Percentiles rank a stretch among this genome's conserved stretches.
phyloP scores from a whole-genome alignment of 2,329 filamentous ascomycete species.

The Nigrograna mackinnonii region DNA sequence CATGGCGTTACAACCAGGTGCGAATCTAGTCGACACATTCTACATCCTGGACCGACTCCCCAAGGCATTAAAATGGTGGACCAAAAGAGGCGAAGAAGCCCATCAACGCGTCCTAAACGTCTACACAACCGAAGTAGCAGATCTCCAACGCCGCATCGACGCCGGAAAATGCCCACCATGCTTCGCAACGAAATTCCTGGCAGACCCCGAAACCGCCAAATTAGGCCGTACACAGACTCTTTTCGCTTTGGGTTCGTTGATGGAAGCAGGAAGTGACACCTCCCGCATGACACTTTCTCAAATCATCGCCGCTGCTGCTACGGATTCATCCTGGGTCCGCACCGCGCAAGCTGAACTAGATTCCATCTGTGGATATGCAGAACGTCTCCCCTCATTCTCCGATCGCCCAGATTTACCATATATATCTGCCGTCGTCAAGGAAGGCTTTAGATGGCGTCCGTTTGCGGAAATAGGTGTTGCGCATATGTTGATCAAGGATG shows the following conservation, averaged over 20 bases:
- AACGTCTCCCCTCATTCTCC: conserved; percentile 15
- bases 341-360: conserved; percentile 20
- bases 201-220: conserved; percentile 29
- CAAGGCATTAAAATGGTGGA: conserved; percentile 32
- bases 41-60: conserved; percentile 34
- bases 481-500: conserved; percentile 18
- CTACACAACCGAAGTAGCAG: conserved; percentile 22
- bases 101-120: conserved; percentile 21
- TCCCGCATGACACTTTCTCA: conserved; percentile 19
- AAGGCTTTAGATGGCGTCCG: conserved; percentile 22
- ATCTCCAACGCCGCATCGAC: conserved; percentile 19
- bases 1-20: conserved; percentile 27
- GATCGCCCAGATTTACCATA: conserved; percentile 16
- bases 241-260: conserved; percentile 30
- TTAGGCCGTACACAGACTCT: conserved; percentile 38
- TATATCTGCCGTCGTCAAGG: conserved; percentile 18
- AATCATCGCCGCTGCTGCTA: conserved; percentile 22
- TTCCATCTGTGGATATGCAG: conserved; percentile 13
- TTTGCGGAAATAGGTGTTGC: conserved; percentile 22
- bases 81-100: conserved; percentile 20
- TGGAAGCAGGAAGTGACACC: conserved; percentile 30
- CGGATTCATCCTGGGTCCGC: conserved; percentile 20
- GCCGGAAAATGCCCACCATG: conserved; percentile 42
- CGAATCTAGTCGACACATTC: conserved; percentile 36
- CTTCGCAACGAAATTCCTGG: conserved; percentile 49